Evolutionary conservation across 495 filamentous ascomycete species (phyloP), one percentile per base, ranked within the genome.

Genomic region (Haplographium delicatum): DNA sequence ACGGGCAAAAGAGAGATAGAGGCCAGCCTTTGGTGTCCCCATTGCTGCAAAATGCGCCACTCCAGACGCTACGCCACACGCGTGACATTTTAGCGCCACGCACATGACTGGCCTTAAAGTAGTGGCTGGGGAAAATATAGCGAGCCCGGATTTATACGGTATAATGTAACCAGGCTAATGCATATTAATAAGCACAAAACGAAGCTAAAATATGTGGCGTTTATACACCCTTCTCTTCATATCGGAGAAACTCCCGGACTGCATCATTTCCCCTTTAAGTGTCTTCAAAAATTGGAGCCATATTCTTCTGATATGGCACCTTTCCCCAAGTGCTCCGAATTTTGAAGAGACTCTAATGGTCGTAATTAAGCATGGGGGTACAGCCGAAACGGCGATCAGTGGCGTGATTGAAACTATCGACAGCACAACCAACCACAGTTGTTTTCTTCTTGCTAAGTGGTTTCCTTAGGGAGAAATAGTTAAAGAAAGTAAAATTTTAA

Each of bases 171-270:
- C n/a, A n/a, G 31, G 41, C 53, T 37, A 56, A 56, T 57, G 44
- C 43, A 47, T 39, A 46, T 46, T 57, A 57, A 40, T 57, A 40
- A 57, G 48, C 54, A 53, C 42, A 57, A 57, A 28, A 4, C 49
- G 23, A 57, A 51, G 48, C 47, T 56, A 51, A 57, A 57, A 41
- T 27, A 46, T 52, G 23, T 47, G 34, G 41, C 37, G 53, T 47
- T 53, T 53, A n/a, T 51, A 15, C 22, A 43, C 49, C 44, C 49
- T 27, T 53, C 54, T 53, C 50, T 30, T 53, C 39, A 34, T 23
- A 53, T 39, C 43, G 50, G 54, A 44, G 50, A 43, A 58, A 58
- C 54, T 58, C 54, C 44, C 54, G 50, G 54, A 24, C 37, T 58
- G 24, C 35, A 48, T 58, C 23, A 44, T 58, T 58, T 53, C 44